Evolutionary conservation across 257 asterid species (phyloP).

Genomic region (Solanum neorickii): DNA sequence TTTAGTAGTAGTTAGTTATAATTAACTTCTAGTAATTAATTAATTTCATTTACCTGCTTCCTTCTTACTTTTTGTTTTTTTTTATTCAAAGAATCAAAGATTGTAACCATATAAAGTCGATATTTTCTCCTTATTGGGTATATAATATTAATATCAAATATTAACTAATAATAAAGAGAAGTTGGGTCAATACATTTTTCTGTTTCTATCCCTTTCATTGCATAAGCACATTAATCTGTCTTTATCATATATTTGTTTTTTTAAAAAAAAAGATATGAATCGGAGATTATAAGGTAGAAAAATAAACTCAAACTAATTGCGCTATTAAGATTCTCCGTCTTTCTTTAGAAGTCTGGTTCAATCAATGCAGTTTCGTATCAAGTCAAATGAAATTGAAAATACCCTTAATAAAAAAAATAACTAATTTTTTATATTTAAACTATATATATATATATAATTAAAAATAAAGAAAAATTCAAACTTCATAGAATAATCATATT

Average conservation of each 20-base stretch:
- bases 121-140: background rate
- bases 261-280: too few species aligned
- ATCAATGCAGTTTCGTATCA: background rate
- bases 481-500: background rate
- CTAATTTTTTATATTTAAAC: fast-evolving
- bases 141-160: background rate
- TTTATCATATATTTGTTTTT: background rate
- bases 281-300: background rate
- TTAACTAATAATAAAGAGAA: background rate
- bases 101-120: background rate
- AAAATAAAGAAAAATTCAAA: background rate
- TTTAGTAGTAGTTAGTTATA: background rate
- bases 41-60: background rate
- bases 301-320: fast-evolving
- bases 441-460: background rate
- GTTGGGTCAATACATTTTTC: background rate
- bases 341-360: background rate
- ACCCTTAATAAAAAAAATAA: fast-evolving
- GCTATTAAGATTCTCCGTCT: fast-evolving
- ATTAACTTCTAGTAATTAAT: background rate
- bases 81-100: background rate
- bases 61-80: background rate
- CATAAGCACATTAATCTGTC: background rate
- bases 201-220: background rate
- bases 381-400: background rate